Evolutionary conservation across 1,284 basidiomycete species (phyloP).

Genomic region (Sanghuangporus baumii): DNA sequence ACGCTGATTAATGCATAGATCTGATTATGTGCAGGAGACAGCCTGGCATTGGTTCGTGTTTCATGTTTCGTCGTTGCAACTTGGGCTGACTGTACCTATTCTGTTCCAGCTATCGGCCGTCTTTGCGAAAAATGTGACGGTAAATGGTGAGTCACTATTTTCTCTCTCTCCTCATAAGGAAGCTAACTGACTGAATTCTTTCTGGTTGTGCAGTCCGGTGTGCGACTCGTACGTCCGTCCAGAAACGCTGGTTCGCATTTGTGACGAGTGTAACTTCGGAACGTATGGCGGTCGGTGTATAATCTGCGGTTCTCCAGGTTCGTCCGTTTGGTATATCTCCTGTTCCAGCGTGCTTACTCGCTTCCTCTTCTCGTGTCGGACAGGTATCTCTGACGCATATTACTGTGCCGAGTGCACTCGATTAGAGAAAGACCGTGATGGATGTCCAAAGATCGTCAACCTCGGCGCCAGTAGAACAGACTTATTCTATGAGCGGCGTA

Average conservation of each 20-base stretch:
- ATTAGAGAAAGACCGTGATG: conserved; percentile 96
- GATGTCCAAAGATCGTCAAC: conserved; percentile 98
- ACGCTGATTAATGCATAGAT: conserved; percentile 43
- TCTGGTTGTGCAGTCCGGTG: conserved; percentile 64
- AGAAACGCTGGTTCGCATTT: conserved; percentile 95
- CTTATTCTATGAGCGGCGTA: conserved; percentile 82
- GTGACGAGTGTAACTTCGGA: conserved; percentile 99
- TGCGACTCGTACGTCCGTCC: conserved; percentile 99
- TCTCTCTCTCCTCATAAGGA: background rate
- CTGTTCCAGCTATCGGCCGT: conserved; percentile 78
- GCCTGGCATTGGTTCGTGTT: conserved; percentile 81
- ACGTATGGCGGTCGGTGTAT: conserved; percentile 97
- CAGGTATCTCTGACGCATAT: conserved; percentile 95
- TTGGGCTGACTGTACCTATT: background rate
- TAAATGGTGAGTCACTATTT: conserved; percentile 75
- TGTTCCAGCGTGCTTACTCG: background rate
- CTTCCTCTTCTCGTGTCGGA: background rate
- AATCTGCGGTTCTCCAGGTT: conserved; percentile 92
- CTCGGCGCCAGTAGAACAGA: conserved; percentile 87
- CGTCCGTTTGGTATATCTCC: conserved; percentile 23
- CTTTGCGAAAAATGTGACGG: conserved; percentile 99
- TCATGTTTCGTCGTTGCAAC: background rate
- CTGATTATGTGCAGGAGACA: conserved; percentile 96
- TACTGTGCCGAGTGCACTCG: conserved; percentile 96
- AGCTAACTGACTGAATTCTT: background rate